phyloP scores from a whole-genome alignment of 2,329 filamentous ascomycete species.

The Colletotrichum godetiae region DNA sequence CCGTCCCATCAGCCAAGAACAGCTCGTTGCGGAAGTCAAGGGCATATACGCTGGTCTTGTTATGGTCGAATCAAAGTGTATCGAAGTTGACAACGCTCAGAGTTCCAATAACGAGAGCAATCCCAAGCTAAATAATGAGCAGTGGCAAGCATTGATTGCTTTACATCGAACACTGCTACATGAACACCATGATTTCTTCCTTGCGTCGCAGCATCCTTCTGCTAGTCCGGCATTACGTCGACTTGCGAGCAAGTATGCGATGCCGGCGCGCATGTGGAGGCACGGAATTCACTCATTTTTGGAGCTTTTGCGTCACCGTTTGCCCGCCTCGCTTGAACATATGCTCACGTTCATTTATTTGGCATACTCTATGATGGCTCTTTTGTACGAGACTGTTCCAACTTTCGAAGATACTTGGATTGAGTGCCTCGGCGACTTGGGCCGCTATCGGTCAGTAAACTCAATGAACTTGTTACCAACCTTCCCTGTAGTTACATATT shows the following conservation, averaged over 20 bases:
- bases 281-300: slow-evolving; percentile 90
- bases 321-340: slow-evolving; percentile 84
- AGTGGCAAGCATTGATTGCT: slow-evolving; percentile 87
- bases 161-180: slow-evolving; percentile 84
- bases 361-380: slow-evolving; percentile 89
- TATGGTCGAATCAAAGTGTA: slow-evolving; percentile 89
- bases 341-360: slow-evolving; percentile 93
- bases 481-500: background rate
- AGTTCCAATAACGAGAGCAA: slow-evolving; percentile 55
- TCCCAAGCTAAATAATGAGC: slow-evolving; percentile 67
- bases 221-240: slow-evolving; percentile 75
- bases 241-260: slow-evolving; percentile 84
- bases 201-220: slow-evolving; percentile 87
- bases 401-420: slow-evolving; percentile 91
- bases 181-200: slow-evolving; percentile 87
- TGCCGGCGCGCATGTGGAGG: slow-evolving; percentile 95
- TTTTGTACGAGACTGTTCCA: slow-evolving; percentile 87
- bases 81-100: slow-evolving; percentile 79
- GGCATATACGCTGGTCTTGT: slow-evolving; percentile 85
- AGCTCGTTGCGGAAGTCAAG: slow-evolving; percentile 84
- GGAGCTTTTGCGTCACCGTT: slow-evolving; percentile 77
- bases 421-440: slow-evolving; percentile 89
- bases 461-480: too few species aligned
- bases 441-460: slow-evolving; percentile 67
- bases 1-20: slow-evolving; percentile 78